Conservation (phyloP, 495 filamentous ascomycete genomes). For the Penicillium taxi region DNA sequence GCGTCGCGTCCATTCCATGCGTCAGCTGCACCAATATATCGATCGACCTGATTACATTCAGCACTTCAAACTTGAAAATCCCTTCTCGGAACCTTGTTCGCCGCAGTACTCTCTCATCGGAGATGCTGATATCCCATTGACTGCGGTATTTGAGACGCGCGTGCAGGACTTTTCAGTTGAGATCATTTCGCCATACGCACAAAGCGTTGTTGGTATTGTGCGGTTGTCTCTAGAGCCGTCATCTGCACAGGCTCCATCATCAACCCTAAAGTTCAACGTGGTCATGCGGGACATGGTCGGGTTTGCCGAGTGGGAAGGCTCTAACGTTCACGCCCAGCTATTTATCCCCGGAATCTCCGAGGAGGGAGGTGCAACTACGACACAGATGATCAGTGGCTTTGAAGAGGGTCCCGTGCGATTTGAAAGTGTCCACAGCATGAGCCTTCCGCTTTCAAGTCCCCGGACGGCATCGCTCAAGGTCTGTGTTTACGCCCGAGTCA, state of each 20-base stretch:
- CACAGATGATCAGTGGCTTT: constrained; percentile 88
- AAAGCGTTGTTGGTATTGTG: constrained; percentile 79
- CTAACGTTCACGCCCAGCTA: constrained; percentile 90
- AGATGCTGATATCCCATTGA: constrained; percentile 87
- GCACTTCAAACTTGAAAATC: constrained; percentile 51
- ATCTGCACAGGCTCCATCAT: constrained; percentile 82
- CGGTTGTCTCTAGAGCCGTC: constrained; percentile 89
- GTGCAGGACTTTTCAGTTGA: constrained; percentile 93
- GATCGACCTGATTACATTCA: constrained; percentile 89
- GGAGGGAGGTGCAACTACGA: constrained; percentile 85
- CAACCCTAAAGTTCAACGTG: constrained; percentile 95
- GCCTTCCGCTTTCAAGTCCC: constrained; percentile 78
- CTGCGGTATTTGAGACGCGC: constrained; percentile 88
- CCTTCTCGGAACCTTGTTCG: constrained; percentile 82
- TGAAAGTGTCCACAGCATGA: constrained; percentile 98
- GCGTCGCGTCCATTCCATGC: constrained; percentile 79
- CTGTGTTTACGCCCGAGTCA: constrained; percentile 89
- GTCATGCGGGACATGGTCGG: constrained; percentile 97
- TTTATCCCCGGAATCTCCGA: constrained; percentile 91
- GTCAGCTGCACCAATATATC: constrained; percentile 93
- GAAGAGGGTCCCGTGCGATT: constrained; percentile 93
- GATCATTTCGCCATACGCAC: constrained; percentile 85
- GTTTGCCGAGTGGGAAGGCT: constrained; percentile 93
- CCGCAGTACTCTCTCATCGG: constrained; percentile 89
- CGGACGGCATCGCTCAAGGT: constrained; percentile 69